Evolutionary conservation across 192 early-diverging fungal species (phyloP).

Genomic region (Paraglomus occultum): DNA sequence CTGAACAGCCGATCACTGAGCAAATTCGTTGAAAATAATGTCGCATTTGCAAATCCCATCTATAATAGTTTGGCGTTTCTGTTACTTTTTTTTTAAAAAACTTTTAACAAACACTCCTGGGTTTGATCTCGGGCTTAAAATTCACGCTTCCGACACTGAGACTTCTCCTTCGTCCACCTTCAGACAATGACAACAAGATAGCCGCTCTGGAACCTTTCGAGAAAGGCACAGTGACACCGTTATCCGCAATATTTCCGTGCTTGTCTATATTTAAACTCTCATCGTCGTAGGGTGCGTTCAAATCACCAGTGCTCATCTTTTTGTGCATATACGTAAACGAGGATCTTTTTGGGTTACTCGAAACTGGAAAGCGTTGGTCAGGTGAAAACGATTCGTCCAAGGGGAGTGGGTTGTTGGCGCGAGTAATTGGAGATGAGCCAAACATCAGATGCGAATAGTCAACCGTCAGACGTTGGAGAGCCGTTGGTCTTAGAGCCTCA

Average conservation of each 20-base stretch:
- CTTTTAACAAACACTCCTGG: slow-evolving; percentile 3
- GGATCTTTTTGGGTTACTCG: slow-evolving; percentile 16
- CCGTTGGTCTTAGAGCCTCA: background rate
- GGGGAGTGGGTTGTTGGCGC: slow-evolving; percentile 23
- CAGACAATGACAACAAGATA: slow-evolving; percentile 18
- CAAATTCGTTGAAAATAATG: too few species aligned
- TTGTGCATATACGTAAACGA: background rate
- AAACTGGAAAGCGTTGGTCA: slow-evolving; percentile 7
- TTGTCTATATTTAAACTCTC: background rate
- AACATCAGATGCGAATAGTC: slow-evolving; percentile 24
- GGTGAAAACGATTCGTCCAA: slow-evolving; percentile 20
- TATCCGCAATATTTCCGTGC: background rate
- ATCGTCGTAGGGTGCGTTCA: background rate
- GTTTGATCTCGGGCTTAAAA: slow-evolving; percentile 13
- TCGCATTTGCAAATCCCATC: too few species aligned
- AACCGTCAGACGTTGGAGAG: background rate
- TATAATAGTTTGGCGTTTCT: too few species aligned
- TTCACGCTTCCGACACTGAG: slow-evolving; percentile 14
- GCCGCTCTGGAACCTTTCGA: slow-evolving; percentile 21
- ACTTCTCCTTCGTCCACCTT: slow-evolving; percentile 17
- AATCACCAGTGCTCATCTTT: background rate
- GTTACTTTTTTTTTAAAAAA: too few species aligned
- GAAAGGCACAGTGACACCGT: background rate
- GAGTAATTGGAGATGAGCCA: slow-evolving; percentile 27
- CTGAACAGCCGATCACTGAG: too few species aligned